A percentile compares a stretch with the other conserved stretches of the same genome.
phyloP scores from a whole-genome alignment of 345 rosid genomes.

The Geranium brycei region DNA sequence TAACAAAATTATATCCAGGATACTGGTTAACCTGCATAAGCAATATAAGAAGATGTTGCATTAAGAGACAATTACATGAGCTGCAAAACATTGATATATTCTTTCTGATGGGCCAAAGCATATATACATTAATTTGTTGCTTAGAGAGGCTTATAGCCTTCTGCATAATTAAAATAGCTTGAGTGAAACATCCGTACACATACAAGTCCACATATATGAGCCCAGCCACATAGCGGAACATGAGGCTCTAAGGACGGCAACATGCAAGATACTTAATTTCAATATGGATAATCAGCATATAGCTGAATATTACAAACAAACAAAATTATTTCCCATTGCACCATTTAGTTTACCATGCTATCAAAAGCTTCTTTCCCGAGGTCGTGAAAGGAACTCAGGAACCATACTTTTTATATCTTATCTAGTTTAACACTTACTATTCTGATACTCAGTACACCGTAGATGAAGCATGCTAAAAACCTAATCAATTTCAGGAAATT shows the following conservation, averaged over 20 bases:
- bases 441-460: background rate
- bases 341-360: background rate
- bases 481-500: too few species aligned
- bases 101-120: too few species aligned
- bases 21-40: slow-evolving; percentile 51
- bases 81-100: too few species aligned
- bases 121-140: background rate
- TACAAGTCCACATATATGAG: background rate
- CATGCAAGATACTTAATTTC: background rate
- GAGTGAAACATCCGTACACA: background rate
- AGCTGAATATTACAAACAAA: background rate
- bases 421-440: background rate
- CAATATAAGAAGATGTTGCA: background rate
- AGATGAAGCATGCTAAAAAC: background rate
- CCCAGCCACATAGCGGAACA: background rate
- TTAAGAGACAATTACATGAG: background rate
- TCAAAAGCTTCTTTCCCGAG: background rate
- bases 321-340: background rate
- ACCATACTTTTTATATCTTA: background rate
- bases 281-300: background rate
- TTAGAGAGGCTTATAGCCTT: too few species aligned
- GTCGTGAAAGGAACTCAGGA: background rate
- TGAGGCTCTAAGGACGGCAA: background rate
- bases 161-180: too few species aligned
- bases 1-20: slow-evolving; percentile 60